Evolutionary conservation across 2,329 filamentous ascomycete species (phyloP).

Genomic region (Saccharata proteae): DNA sequence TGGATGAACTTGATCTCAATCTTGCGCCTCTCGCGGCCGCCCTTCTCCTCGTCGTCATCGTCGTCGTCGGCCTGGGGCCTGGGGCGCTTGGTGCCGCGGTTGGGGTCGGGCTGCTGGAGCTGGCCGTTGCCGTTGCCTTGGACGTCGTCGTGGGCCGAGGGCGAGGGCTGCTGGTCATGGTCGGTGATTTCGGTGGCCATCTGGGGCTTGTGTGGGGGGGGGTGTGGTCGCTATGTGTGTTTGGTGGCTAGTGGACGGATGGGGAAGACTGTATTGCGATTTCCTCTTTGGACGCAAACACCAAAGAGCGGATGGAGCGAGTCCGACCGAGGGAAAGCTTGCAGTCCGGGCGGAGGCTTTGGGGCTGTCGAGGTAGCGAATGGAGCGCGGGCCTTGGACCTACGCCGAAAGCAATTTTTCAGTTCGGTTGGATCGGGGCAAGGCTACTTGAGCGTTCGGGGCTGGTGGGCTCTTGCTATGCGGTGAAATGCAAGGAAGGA

Average conservation of each 20-base stretch:
- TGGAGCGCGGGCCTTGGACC: constrained; percentile 6
- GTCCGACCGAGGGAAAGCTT: constrained; percentile 14
- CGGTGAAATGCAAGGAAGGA: constrained; percentile 23
- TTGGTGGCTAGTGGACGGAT: constrained; percentile 17
- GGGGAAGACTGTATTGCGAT: constrained; percentile 23
- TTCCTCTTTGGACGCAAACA: constrained; percentile 17
- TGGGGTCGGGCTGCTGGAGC: constrained; percentile 46
- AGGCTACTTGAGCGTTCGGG: constrained; percentile 12
- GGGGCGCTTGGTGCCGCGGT: constrained; percentile 78
- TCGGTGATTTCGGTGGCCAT: constrained; percentile 39
- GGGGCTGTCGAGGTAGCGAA: constrained; percentile 7
- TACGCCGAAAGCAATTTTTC: constrained; percentile 9
- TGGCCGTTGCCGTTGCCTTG: constrained; percentile 56
- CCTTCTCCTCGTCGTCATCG: constrained; percentile 96
- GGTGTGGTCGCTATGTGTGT: constrained; percentile 12
- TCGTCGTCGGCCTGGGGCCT: constrained; percentile 81
- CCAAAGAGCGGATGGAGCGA: constrained; percentile 13
- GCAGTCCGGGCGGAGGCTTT: constrained; percentile 4
- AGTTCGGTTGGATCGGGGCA: constrained; percentile 10
- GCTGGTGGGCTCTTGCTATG: constrained; percentile 9
- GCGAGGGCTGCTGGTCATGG: constrained; percentile 40
- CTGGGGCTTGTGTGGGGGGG: constrained; percentile 15
- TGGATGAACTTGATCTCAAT: constrained; percentile 99
- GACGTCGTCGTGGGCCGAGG: constrained; percentile 37
- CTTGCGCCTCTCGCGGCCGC: constrained; percentile 94